Base-by-base conservation (phyloP, 2,329 filamentous ascomycete genomes). In the Colletotrichum simmondsii region DNA sequence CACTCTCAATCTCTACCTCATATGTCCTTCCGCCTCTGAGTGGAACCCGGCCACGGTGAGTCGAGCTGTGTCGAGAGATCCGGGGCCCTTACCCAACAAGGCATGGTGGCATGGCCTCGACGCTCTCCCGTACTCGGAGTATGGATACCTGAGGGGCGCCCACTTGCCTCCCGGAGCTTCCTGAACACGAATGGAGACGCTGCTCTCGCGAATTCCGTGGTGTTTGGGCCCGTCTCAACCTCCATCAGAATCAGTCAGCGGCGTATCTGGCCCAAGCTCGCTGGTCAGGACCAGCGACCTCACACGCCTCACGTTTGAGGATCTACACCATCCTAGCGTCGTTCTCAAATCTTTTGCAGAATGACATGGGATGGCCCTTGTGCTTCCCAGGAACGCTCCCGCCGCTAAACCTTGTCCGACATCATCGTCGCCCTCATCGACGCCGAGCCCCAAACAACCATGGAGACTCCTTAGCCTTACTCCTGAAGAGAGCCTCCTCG, bases 251-350 rank as follows among this genome's bases (percentile, higher is more conserved):
- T 70, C 65, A 60, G 26, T 60, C 60, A 73, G 66, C 71, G 32
- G 53, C 35, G 56, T 35, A 61, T n/a, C 61, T 49, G 66, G 67
- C 61, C 71, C 66, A 37, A 71, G 71, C 66, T 73, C 56, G 35
- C 30, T 32, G 35, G 42, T 46, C 49, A 53, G n/a, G 56, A 19
- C 66, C 56, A 58, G 46, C 66, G 61, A 61, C 46, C 71, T 73
- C 71, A 71, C 66, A 71, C 71, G 30, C 61, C 71, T 73, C 67
- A 28, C 46, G 66, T 73, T 73, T 73, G 57, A 73, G 49, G 71
- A 73, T 73, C 71, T 42, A 62, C 66, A 42, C 49, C 60, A 73
- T 73, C 71, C 71, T 62, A n/a, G 71, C 46, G 54, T 32, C 37
- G 49, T 70, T 73, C 71, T 57, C 54, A 65, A 73, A 71, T 65